Conservation (phyloP, 345 rosid species). For the Sapria himalayana region DNA sequence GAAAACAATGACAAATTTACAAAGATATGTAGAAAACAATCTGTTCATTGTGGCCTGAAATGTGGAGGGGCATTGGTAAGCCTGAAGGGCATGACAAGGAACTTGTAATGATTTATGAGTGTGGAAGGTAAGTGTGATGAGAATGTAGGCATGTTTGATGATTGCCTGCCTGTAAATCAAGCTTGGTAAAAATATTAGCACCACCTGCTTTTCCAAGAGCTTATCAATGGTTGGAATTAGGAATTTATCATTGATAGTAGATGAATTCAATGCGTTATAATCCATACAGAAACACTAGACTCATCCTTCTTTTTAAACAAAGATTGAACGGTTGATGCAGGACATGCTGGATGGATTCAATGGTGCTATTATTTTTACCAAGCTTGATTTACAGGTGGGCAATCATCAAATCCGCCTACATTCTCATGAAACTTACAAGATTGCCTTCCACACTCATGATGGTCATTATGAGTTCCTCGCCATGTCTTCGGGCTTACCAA, state of each 20-base stretch:
- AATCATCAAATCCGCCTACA: no score
- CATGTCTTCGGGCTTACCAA: no score
- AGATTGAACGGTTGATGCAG: no score
- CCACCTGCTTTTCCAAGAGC: neutral
- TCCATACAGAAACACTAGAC: no score
- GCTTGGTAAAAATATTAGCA: neutral
- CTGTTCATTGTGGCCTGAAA: neutral
- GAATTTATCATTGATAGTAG: neutral
- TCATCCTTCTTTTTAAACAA: constrained; percentile 1
- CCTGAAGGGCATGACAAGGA: neutral
- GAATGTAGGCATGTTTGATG: no score
- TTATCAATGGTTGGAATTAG: neutral
- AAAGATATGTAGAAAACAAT: neutral
- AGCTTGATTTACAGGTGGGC: no score
- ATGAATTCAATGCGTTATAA: neutral
- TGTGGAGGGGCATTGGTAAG: neutral
- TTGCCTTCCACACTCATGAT: no score
- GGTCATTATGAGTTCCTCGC: no score
- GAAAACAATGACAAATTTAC: neutral
- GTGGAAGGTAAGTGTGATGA: neutral
- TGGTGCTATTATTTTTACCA: no score
- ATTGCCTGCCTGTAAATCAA: neutral
- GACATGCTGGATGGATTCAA: no score
- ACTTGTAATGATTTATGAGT: neutral
- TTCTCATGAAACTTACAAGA: no score